These are phyloP conservation scores for Backusella tuberculispora DNA, from an alignment of 192 early-diverging fungal species.

Conservation along the genomic window DNA sequence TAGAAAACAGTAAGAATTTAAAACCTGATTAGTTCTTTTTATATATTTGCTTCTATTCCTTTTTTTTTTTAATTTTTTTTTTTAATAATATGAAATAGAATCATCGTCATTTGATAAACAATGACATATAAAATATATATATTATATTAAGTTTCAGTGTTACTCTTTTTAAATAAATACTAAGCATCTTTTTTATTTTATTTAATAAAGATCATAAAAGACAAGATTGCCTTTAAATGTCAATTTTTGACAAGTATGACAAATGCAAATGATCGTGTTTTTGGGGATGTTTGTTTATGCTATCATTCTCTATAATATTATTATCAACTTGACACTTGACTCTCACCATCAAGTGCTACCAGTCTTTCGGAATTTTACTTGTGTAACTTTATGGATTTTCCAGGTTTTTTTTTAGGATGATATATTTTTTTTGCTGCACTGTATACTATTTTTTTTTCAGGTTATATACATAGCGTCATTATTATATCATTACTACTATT, in stretches of 20 bases:
- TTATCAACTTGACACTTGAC: slow-evolving; percentile 3
- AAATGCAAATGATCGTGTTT: not conserved
- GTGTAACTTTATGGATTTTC: not conserved
- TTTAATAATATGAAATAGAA: too few relatives aligned
- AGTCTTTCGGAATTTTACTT: not conserved
- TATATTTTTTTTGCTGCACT: too few relatives aligned
- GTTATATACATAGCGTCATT: too few relatives aligned
- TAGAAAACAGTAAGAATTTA: not conserved
- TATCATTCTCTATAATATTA: not conserved
- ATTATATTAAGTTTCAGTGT: not conserved
- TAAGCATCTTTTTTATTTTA: too few relatives aligned
- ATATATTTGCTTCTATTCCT: too few relatives aligned
- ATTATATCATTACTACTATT: too few relatives aligned
- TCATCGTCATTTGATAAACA: too few relatives aligned
- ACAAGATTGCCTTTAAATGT: slow-evolving; percentile 8
- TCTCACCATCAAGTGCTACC: not conserved
- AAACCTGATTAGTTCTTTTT: not conserved
- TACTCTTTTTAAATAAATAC: not conserved
- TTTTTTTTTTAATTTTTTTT: too few relatives aligned
- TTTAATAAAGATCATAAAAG: not conserved
- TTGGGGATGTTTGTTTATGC: not conserved
- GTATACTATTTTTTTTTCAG: too few relatives aligned
- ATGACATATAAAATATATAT: too few relatives aligned
- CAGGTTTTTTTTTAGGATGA: too few relatives aligned
- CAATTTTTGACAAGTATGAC: slow-evolving; percentile 5